Conservation (phyloP, 75 land plant species). For the Cryptomeria japonica region DNA sequence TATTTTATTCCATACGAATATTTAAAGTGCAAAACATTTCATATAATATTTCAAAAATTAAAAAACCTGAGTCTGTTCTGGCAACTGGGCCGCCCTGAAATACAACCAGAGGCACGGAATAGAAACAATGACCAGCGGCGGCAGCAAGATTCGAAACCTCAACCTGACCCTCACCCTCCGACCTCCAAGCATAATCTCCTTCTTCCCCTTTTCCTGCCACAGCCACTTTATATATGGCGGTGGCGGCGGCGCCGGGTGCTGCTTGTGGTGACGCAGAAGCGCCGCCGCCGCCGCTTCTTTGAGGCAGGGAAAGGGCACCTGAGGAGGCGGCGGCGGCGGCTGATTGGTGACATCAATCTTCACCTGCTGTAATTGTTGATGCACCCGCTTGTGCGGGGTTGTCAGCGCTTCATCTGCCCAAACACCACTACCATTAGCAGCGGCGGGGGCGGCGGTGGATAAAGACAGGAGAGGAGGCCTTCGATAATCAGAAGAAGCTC, state of each 20-base stretch:
- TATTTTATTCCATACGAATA: no score
- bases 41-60: no score
- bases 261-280: conserved; percentile 6
- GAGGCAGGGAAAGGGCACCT: conserved; percentile 44
- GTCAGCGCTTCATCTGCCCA: conserved; percentile 23
- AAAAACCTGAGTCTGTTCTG: background rate
- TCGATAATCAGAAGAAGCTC: conserved; percentile 17
- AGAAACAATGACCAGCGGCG: conserved; percentile 21
- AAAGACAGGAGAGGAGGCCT: background rate
- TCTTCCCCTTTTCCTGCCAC: background rate
- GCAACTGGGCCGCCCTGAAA: background rate
- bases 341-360: conserved; percentile 4
- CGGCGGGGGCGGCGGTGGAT: background rate
- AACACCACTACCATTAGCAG: conserved; percentile 14
- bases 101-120: conserved; percentile 30
- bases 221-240: background rate
- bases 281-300: conserved; percentile 12
- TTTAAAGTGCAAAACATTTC: no score
- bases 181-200: background rate
- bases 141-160: conserved; percentile 13
- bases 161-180: background rate
- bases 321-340: background rate
- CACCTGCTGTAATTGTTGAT: conserved; percentile 21
- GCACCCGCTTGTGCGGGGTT: conserved; percentile 30
- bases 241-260: background rate